Evolutionary conservation across 495 filamentous ascomycete species (phyloP).

Genomic region (Copromyces sp.): DNA sequence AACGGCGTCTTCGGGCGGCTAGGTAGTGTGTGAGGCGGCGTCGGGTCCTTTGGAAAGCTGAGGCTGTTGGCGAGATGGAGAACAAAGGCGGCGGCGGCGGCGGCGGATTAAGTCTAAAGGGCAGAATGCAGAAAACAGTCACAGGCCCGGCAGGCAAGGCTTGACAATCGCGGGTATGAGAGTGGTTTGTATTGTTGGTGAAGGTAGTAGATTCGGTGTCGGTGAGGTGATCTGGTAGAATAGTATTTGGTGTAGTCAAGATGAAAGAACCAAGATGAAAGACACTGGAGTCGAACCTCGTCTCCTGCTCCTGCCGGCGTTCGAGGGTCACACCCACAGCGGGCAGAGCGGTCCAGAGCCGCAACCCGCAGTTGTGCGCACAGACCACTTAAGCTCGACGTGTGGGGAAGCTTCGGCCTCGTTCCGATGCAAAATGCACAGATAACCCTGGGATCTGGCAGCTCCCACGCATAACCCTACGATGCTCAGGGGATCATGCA

Average conservation of each 20-base stretch:
- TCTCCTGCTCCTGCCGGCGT: not conserved
- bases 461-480: not conserved
- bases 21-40: not conserved
- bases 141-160: not conserved
- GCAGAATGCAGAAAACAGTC: not conserved
- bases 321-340: not conserved
- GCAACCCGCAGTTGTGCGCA: not conserved
- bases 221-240: not conserved
- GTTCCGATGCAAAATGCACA: not conserved
- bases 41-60: no score
- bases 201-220: not conserved
- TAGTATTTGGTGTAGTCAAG: not conserved
- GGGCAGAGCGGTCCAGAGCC: not conserved
- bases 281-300: not conserved
- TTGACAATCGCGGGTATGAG: not conserved
- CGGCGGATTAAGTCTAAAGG: not conserved
- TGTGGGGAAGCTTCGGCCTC: not conserved
- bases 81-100: not conserved
- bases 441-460: not conserved
- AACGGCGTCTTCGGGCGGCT: not conserved
- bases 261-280: not conserved
- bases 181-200: not conserved
- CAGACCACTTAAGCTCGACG: not conserved
- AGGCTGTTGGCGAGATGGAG: no score
- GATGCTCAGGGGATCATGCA: not conserved